Conservation (phyloP, 306 rosid genomes). For the Cyamopsis tetragonoloba region DNA sequence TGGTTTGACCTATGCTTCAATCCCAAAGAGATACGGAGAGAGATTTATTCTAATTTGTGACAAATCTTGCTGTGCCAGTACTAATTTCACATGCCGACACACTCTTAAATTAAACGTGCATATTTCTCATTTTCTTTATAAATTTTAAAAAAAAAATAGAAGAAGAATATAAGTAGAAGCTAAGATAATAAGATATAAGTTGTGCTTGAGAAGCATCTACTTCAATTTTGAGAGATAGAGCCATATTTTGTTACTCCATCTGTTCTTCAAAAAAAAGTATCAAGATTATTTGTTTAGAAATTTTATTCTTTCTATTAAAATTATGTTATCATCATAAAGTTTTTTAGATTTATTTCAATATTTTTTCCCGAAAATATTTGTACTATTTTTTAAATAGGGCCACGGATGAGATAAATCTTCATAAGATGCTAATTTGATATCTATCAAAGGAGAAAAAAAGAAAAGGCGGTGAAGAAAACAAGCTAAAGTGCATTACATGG, state of each 20-base stretch:
- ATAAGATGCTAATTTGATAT: neutral
- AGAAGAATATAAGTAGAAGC: no score
- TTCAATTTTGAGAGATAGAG: no score
- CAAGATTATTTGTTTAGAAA: no score
- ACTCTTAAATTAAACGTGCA: no score
- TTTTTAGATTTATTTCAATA: neutral
- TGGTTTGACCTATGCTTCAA: neutral
- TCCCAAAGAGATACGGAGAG: constrained; percentile 20
- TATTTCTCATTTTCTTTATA: no score
- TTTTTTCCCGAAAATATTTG: neutral
- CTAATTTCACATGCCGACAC: constrained; percentile 12
- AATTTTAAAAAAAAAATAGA: no score
- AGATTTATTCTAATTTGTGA: neutral
- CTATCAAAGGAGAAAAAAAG: neutral
- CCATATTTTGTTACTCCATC: no score
- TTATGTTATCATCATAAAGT: no score
- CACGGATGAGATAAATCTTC: neutral
- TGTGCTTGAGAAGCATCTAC: no score
- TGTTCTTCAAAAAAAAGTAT: no score
- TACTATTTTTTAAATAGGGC: neutral
- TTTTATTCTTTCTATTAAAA: no score
- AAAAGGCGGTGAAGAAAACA: neutral
- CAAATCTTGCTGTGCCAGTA: constrained; percentile 14
- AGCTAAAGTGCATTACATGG: neutral
- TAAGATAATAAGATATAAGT: no score